Evolutionary conservation across 164 flowering plant species (phyloP), one percentile per base, ranked within the genome.

Genomic region (Chimonanthus salicifolius): DNA sequence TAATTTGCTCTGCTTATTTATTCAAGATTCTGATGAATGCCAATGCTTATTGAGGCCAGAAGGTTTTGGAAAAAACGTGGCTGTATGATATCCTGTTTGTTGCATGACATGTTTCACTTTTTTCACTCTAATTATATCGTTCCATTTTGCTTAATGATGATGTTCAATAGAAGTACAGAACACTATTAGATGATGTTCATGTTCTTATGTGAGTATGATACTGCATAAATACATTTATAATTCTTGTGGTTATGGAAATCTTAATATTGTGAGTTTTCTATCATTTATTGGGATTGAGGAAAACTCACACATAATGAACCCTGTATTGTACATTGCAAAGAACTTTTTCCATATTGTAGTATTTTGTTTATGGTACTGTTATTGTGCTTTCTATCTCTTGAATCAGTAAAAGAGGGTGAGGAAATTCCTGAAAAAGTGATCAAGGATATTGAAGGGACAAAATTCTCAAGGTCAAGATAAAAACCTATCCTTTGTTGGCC

Each of bases 1-100:
- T 74, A 74, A 58, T 48, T 74, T 68, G 6, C 21, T 66, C 45
- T 48, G 1, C 51, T 6, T 21, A 50, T 64, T 45, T 47, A 60
- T 45, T 45, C 10, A 9, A 51, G 50, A 70, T 16, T 13, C 33
- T 33, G 33, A 33, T 16, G 16, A 45, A 46, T 6, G 46, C 45
- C 13, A 20, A 63, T 63, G 46, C 66, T 63, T 18, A 63, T 63
- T 20, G 43, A 63, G 20, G 66, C 66, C 21, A 20, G 66, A 63
- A 63, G 13, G 11, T 63, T 63, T 6, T 18, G 33, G 0, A 20
- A 18, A 63, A 63, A 33, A 7, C 10, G 66, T 33, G 46, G 45
- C 66, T 18, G 8, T 33, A 7, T 63, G 60, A 54, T 54, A 54
- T 18, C 44, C 20, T 33, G 20, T 18, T 16, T 18, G 66, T 16